These are phyloP conservation scores for Rosa chinensis DNA, from an alignment of 306 rosid species.

Conservation along the genomic window DNA sequence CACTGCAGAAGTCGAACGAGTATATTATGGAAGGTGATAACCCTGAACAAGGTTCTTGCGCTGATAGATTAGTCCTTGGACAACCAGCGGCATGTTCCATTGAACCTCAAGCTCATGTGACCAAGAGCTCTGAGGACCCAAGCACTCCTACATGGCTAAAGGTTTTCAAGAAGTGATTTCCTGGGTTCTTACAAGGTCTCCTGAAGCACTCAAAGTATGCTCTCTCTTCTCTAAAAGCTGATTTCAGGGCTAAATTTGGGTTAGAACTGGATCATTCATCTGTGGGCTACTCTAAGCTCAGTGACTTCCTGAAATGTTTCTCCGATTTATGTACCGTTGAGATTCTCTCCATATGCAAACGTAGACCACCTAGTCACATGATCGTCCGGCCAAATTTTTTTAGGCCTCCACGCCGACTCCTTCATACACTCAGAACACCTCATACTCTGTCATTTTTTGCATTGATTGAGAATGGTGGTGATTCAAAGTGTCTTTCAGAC, in stretches of 20 bases:
- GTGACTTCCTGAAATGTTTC: conserved; percentile 40
- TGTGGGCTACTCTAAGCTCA: conserved; percentile 43
- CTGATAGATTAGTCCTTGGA: conserved; percentile 7
- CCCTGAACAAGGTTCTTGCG: conserved; percentile 31
- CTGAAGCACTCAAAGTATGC: conserved; percentile 34
- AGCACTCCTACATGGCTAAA: conserved; percentile 37
- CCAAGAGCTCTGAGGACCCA: neutral
- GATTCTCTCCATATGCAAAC: conserved; percentile 23
- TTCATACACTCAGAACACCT: neutral
- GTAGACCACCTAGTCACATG: conserved; percentile 35
- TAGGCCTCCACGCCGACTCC: conserved; percentile 12
- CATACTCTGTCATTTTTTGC: neutral
- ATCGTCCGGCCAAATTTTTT: conserved; percentile 27
- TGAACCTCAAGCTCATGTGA: conserved; percentile 15
- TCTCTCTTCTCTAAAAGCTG: conserved; percentile 44
- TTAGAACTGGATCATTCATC: conserved; percentile 39
- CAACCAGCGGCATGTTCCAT: conserved; percentile 1
- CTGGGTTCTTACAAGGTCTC: conserved; percentile 25
- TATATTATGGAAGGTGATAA: conserved; percentile 14
- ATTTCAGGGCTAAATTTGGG: conserved; percentile 35
- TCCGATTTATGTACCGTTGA: conserved; percentile 28
- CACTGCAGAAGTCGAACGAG: conserved; percentile 4
- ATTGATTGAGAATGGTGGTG: conserved; percentile 8
- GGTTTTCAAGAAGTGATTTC: conserved; percentile 44
- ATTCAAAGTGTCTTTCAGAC: conserved; percentile 13